Evolutionary conservation across 257 asterid genomes (phyloP), one percentile per base, ranked within the genome.

Genomic region (Solanum pinnatisectum): DNA sequence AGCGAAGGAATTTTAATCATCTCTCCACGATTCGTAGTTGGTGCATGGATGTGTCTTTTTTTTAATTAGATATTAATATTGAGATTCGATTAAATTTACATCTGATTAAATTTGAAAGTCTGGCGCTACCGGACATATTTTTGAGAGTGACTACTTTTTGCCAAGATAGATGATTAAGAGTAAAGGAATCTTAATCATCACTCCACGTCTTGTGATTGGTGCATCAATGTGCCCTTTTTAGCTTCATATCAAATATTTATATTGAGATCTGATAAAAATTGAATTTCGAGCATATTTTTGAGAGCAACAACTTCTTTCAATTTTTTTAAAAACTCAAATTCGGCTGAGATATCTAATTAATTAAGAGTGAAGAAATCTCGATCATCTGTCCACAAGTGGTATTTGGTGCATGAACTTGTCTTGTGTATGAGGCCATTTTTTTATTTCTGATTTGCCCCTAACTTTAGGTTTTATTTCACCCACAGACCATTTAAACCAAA

Each of bases 401-500:
- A 6, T 10, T 22, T n/a, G 2, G 33, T 11, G 32, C 15, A 65
- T 65, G 72, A 65, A 65, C 33, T 5, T 11, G 33, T 13, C 0
- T 13, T 68, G 36, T 12, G 20, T 68, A 63, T 63, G 15, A 10
- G 71, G 71, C 11, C 5, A 68, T 30, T 27, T 27, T 14, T 68
- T 6, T 3, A 5, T 68, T 68, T 13, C 20, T 68, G 4, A 77
- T 77, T 77, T 40, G 4, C 23, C 84, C 84, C 82, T 23, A 16
- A 46, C 3, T 46, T 81, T 46, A 18, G 9, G 67, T 40, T 27
- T 44, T 40, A 30, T 86, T 68, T 11, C 70, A 52, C 37, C 32
- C 18, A 40, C 27, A 8, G 10, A 5, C 65, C 22, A 84, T 91
- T 93, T 90, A 94, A 93, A 84, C 88, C 93, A 84, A 93, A 95